A percentile compares a stretch with the other conserved stretches of the same genome.
phyloP scores from a whole-genome alignment of 2,329 filamentous ascomycete genomes.

The Colletotrichum acutatum region DNA sequence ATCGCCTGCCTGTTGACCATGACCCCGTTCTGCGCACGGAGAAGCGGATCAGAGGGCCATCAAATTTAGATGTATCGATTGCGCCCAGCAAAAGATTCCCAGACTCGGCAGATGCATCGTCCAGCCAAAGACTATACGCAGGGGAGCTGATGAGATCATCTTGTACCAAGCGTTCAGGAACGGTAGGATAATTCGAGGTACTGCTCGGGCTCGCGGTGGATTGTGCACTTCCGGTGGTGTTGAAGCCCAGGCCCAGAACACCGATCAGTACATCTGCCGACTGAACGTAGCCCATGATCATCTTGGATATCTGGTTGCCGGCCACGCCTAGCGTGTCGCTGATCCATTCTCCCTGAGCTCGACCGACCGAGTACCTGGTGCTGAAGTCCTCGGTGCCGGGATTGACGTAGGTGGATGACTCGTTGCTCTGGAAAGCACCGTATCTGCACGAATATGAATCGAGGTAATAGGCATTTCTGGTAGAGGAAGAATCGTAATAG shows the following conservation, averaged over 20 bases:
- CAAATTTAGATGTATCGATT: conserved; percentile 29
- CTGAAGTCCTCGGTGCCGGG: conserved; percentile 57
- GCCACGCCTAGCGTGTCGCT: conserved; percentile 65
- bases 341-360: conserved; percentile 36
- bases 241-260: conserved; percentile 70
- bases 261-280: conserved; percentile 61
- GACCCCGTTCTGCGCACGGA: not conserved
- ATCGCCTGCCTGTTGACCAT: not conserved
- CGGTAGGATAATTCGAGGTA: conserved; percentile 57
- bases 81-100: conserved; percentile 32
- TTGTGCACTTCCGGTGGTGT: conserved; percentile 55
- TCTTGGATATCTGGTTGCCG: conserved; percentile 54
- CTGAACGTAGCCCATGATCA: conserved; percentile 66
- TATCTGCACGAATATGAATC: not conserved
- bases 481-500: not conserved
- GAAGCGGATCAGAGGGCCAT: conserved; percentile 39
- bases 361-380: conserved; percentile 70
- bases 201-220: conserved; percentile 40
- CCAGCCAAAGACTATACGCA: conserved; percentile 76
- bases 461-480: no score
- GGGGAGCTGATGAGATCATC: conserved; percentile 71
- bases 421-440: conserved; percentile 46
- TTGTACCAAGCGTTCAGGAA: conserved; percentile 72
- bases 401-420: conserved; percentile 60
- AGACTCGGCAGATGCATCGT: not conserved